Base-by-base conservation (phyloP, 2,329 filamentous ascomycete genomes). In the Epichloe glyceriae region DNA sequence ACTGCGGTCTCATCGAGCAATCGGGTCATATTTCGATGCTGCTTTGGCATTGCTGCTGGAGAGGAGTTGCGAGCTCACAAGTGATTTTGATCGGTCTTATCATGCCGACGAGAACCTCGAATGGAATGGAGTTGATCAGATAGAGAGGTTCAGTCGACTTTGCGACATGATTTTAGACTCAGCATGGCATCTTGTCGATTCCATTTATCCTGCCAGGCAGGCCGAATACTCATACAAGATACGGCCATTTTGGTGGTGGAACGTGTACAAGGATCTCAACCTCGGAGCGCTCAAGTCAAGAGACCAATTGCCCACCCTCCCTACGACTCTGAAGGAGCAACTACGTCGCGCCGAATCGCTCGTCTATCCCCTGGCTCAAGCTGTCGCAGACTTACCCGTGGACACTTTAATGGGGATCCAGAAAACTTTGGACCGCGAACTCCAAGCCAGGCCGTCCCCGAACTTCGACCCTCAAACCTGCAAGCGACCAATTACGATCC, bases 171-270 rank as follows among this genome's bases (percentile, higher is more conserved):
- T 68, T 19, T 54, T 68, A 43, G 67, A 69, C 50, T 65, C 64
- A 5, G 61, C 65, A 15, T 67, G 63, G 62, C 66, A 69, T 44
- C 48, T 67, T 26, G 49, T 60, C 33, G 66, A 68, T 50, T 58
- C 62, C 0, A 52, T 69, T 17, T 66, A 66, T 45, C 63, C 65
- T 37, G 63, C 58, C 2, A 61, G 61, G n/a, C 57, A 63, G 41
- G 57, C 64, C 38, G 62, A 66, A 47, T 67, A 68, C 44, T 56
- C 51, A 7, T 68, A 69, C 54, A 60, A 56, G 34, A 57, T 57
- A 19, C 57, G 64, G n/a, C 67, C 67, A 0, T 69, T 65, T 44
- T 70, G 67, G 67, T 70, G 67, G 66, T 69, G 67, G 65, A 59
- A 68, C 39, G 61, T 67, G 37, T 61, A 67, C 53, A 65, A 63